Evolutionary conservation across 192 early-diverging fungal genomes (phyloP).

Genomic region (Coemansia sp.): DNA sequence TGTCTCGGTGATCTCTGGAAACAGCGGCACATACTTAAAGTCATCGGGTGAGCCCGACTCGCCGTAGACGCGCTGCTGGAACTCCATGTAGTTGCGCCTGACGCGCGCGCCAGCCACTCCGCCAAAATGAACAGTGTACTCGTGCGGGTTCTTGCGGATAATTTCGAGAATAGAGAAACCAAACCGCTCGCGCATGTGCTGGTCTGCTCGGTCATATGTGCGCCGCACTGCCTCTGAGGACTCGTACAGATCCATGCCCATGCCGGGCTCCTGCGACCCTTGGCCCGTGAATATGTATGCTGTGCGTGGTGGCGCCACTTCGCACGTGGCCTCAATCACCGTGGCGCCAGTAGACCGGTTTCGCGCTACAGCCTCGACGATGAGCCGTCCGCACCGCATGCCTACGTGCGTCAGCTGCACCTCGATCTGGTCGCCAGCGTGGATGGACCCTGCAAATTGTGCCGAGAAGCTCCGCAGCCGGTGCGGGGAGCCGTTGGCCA

Average conservation of each 20-base stretch:
- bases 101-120: slow-evolving; percentile 79
- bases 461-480: slow-evolving; percentile 79
- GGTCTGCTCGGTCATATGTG: slow-evolving; percentile 89
- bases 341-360: slow-evolving; percentile 63
- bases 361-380: slow-evolving; percentile 79
- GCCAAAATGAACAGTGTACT: slow-evolving; percentile 91
- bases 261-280: slow-evolving; percentile 93
- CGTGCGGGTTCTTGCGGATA: slow-evolving; percentile 83
- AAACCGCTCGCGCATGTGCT: slow-evolving; percentile 81
- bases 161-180: slow-evolving; percentile 93
- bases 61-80: slow-evolving; percentile 8
- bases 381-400: slow-evolving; percentile 89
- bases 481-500: slow-evolving; percentile 82
- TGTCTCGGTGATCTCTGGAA: slow-evolving; percentile 77
- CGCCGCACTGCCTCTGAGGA: slow-evolving; percentile 77
- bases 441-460: slow-evolving; percentile 78
- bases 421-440: slow-evolving; percentile 77
- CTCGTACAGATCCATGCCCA: slow-evolving; percentile 92
- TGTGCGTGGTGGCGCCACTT: slow-evolving; percentile 86
- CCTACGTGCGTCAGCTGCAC: slow-evolving; percentile 86
- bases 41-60: background rate
- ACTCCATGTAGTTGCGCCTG: slow-evolving; percentile 77
- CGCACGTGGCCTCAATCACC: slow-evolving; percentile 80
- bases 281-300: slow-evolving; percentile 96
- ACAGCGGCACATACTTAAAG: slow-evolving; percentile 61